These are phyloP conservation scores for Flaveria ramosissima DNA, from an alignment of 129 eudicot genomes.

Conservation along the genomic window DNA sequence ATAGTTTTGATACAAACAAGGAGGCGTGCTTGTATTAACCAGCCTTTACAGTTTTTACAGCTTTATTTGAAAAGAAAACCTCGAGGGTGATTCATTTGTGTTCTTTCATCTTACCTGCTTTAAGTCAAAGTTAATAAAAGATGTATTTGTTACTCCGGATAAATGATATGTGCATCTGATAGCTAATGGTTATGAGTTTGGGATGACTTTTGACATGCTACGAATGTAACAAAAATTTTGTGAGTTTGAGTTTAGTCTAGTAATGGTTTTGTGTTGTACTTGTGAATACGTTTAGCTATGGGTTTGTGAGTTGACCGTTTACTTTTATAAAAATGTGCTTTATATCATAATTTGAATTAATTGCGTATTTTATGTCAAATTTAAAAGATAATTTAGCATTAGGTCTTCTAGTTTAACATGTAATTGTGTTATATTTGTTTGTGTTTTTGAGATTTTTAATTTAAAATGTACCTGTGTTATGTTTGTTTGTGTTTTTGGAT, in stretches of 20 bases:
- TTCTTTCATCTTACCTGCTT: conserved; percentile 15
- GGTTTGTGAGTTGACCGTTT: background rate
- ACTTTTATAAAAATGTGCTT: background rate
- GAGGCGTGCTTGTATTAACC: conserved; percentile 33
- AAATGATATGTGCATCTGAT: background rate
- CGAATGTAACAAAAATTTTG: background rate
- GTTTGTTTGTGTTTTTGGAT: too few species aligned
- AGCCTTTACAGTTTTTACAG: conserved; percentile 28
- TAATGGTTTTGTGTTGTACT: background rate
- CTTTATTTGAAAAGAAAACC: conserved; percentile 34
- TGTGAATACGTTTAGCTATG: background rate
- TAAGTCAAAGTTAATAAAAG: conserved; percentile 27
- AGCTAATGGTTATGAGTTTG: background rate
- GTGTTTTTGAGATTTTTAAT: background rate
- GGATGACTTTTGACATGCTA: background rate
- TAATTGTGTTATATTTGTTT: too few species aligned
- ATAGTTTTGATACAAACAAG: conserved; percentile 35
- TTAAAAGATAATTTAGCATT: background rate
- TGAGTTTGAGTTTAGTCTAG: background rate
- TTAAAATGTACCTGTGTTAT: background rate
- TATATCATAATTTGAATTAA: background rate
- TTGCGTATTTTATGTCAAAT: background rate
- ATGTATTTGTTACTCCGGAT: conserved; percentile 1
- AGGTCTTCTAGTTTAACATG: background rate
- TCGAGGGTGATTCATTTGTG: conserved; percentile 34